Percentiles rank a stretch among this genome's conserved stretches.
These are phyloP conservation scores for Russula ochroleuca DNA, from an alignment of 768 basidiomycete species.

Conservation along the genomic window DNA sequence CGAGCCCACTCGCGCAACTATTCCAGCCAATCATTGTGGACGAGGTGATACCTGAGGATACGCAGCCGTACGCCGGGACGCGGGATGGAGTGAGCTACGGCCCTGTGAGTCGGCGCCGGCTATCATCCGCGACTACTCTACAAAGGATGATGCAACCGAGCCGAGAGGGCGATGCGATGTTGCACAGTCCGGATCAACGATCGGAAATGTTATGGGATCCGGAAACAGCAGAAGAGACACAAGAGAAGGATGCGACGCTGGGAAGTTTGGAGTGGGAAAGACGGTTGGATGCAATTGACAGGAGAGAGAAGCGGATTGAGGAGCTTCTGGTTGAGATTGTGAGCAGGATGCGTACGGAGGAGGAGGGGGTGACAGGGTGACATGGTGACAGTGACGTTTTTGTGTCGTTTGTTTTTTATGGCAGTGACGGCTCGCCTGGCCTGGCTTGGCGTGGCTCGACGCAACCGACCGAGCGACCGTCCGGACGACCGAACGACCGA, in stretches of 20 bases:
- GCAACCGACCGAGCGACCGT: constrained; percentile 1
- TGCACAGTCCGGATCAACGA: constrained; percentile 32
- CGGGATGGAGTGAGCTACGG: constrained; percentile 38
- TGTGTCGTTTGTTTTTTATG: not conserved
- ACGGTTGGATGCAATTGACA: constrained; percentile 42
- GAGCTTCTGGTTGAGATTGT: constrained; percentile 36
- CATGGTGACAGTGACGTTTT: not conserved
- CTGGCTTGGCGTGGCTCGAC: not conserved
- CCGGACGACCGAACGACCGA: constrained; percentile 13
- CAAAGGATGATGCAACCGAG: constrained; percentile 18
- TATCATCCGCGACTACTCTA: constrained; percentile 35
- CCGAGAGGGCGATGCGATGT: constrained; percentile 27
- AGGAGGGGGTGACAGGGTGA: constrained; percentile 2
- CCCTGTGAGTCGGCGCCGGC: constrained; percentile 38
- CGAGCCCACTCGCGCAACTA: constrained; percentile 69
- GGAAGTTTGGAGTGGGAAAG: constrained; percentile 34
- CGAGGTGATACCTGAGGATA: constrained; percentile 40
- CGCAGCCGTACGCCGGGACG: constrained; percentile 15
- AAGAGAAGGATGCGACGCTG: constrained; percentile 32
- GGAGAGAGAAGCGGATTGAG: constrained; percentile 47
- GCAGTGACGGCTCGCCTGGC: not conserved
- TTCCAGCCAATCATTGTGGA: constrained; percentile 64
- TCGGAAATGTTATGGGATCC: constrained; percentile 12
- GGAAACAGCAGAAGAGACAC: constrained; percentile 29
- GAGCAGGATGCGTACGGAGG: not conserved